Percentiles rank a stretch among this genome's conserved stretches.
Conservation (phyloP, 2,329 filamentous ascomycete species). For the Hirsutella minnesotensis region DNA sequence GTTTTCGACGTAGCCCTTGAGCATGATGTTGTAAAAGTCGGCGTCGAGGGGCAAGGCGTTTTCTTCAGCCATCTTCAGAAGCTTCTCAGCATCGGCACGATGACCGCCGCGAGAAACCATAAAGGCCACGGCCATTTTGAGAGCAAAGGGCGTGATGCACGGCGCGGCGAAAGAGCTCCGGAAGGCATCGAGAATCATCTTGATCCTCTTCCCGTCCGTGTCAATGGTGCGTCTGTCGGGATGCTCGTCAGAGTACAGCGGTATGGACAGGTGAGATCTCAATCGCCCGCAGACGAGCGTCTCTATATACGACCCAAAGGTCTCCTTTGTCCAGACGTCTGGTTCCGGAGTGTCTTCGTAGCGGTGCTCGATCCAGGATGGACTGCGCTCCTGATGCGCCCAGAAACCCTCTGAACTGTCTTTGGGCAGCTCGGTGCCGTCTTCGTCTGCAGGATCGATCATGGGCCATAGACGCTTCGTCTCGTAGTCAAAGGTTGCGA, state of each 20-base stretch:
- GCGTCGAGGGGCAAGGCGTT: constrained; percentile 30
- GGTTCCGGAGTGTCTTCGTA: constrained; percentile 29
- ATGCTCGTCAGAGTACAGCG: constrained; percentile 20
- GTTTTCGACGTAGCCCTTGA: constrained; percentile 25
- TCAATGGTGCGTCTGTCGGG: constrained; percentile 15
- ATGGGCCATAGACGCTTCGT: constrained; percentile 23
- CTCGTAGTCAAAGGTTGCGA: constrained; percentile 21
- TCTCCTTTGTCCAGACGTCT: constrained; percentile 25
- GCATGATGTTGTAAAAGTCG: constrained; percentile 35
- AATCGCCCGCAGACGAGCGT: constrained; percentile 27
- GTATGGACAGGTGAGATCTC: constrained; percentile 17
- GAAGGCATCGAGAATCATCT: constrained; percentile 27
- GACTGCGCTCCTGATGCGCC: constrained; percentile 20
- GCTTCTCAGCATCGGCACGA: constrained; percentile 17
- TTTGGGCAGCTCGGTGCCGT: constrained; percentile 10
- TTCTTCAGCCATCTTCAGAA: constrained; percentile 25
- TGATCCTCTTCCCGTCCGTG: constrained; percentile 26
- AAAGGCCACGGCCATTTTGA: constrained; percentile 33
- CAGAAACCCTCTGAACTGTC: constrained; percentile 17
- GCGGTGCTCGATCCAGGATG: constrained; percentile 17
- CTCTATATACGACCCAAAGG: constrained; percentile 30
- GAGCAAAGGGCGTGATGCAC: constrained; percentile 24
- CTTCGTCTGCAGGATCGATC: constrained; percentile 16
- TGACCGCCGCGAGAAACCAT: constrained; percentile 24
- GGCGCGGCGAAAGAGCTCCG: constrained; percentile 19